These are phyloP conservation scores for Calonectria pteridis DNA, from an alignment of 2,329 filamentous ascomycete species.

Conservation along the genomic window DNA sequence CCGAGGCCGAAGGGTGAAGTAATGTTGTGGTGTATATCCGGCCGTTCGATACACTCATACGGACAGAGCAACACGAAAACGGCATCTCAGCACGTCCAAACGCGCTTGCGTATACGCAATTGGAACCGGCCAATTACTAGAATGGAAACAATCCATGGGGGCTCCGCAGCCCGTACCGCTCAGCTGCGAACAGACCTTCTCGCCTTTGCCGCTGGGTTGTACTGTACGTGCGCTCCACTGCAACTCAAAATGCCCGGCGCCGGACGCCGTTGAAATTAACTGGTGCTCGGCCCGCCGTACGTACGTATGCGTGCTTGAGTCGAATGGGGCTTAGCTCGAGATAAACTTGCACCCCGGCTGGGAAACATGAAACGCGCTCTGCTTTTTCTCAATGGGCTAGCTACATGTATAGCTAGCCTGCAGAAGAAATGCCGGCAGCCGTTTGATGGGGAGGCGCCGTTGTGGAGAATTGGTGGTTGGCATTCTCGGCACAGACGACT, in stretches of 20 bases:
- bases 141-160: background rate
- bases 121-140: background rate
- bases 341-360: background rate
- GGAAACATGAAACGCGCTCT: background rate
- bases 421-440: background rate
- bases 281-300: background rate
- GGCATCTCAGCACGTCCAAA: background rate
- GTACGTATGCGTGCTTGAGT: background rate
- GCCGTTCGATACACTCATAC: background rate
- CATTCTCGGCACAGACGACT: background rate
- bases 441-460: background rate
- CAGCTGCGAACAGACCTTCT: conserved; percentile 1
- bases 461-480: background rate
- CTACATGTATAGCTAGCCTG: background rate
- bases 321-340: background rate
- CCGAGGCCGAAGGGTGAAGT: background rate
- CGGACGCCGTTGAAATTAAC: background rate
- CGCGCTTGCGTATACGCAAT: background rate
- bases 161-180: background rate
- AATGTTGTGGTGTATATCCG: background rate
- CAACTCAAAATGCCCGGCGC: background rate
- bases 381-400: too few species aligned
- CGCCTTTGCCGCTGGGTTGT: background rate
- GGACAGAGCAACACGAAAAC: background rate
- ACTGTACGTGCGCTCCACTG: background rate